Conservation (phyloP, 306 rosid genomes). For the Quercus mongolica region DNA sequence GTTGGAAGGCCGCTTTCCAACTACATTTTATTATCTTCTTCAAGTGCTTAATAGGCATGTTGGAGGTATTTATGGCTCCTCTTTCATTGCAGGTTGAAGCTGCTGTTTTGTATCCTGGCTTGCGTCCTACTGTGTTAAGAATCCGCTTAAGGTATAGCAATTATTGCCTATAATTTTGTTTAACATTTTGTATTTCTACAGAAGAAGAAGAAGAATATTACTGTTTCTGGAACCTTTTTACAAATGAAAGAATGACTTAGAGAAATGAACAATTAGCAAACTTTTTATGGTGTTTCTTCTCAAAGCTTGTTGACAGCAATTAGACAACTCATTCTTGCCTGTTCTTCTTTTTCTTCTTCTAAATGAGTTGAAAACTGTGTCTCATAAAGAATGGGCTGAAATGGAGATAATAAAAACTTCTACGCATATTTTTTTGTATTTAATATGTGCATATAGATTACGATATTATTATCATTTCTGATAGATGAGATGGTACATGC, state of each 20-base stretch:
- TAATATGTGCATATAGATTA: too few relatives aligned
- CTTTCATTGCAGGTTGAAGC: conserved; percentile 74
- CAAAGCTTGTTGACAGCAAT: background rate
- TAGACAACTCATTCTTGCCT: background rate
- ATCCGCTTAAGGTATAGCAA: conserved; percentile 74
- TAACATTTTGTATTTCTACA: background rate
- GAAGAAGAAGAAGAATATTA: background rate
- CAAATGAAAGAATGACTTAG: background rate
- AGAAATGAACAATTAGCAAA: background rate
- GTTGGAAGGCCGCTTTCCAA: background rate
- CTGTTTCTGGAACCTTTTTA: too few relatives aligned
- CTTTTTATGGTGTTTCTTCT: background rate
- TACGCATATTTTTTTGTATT: too few relatives aligned
- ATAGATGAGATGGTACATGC: too few relatives aligned
- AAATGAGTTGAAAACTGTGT: background rate
- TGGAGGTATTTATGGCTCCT: conserved; percentile 21
- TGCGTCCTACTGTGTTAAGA: conserved; percentile 87
- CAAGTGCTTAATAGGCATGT: conserved; percentile 11
- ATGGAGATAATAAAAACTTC: background rate
- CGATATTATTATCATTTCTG: too few relatives aligned
- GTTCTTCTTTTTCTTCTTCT: background rate
- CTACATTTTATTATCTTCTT: background rate
- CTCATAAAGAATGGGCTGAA: background rate
- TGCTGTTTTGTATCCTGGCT: conserved; percentile 87
- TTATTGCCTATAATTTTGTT: background rate